These are phyloP conservation scores for Haplosporangium gracile DNA, from an alignment of 192 early-diverging fungal species.

Conservation along the genomic window DNA sequence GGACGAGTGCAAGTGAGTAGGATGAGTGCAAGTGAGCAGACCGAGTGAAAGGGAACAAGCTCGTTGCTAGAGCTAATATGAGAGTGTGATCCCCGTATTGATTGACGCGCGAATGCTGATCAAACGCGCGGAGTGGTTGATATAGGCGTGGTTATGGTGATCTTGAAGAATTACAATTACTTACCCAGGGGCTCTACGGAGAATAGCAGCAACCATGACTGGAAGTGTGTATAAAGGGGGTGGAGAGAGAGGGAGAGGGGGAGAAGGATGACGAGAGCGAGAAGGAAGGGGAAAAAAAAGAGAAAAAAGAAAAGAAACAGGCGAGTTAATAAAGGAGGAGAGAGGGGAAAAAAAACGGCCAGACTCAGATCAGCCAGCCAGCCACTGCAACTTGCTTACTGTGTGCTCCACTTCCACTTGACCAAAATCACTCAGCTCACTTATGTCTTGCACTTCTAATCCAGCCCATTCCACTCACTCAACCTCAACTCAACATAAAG, in stretches of 20 bases:
- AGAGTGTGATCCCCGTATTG: no score
- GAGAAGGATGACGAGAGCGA: not conserved
- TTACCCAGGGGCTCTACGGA: slow-evolving; percentile 30
- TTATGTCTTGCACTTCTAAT: not conserved
- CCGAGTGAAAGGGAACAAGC: no score
- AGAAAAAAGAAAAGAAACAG: not conserved
- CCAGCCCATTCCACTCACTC: not conserved
- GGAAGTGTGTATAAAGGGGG: not conserved
- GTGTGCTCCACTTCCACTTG: no score
- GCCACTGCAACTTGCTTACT: no score
- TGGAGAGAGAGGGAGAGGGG: not conserved
- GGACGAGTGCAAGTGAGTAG: not conserved
- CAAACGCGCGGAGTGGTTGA: no score
- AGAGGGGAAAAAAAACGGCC: no score
- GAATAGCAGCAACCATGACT: slow-evolving; percentile 14
- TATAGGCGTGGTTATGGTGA: no score
- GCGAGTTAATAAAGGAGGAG: not conserved
- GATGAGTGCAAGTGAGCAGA: no score
- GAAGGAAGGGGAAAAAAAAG: not conserved
- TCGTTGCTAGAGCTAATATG: no score
- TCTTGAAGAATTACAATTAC: not conserved
- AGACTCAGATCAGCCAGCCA: no score
- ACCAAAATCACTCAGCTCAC: not conserved
- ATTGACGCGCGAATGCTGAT: no score
- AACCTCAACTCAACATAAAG: not conserved